Evolutionary conservation across 768 basidiomycete genomes (phyloP).

Genomic region (Kwoniella dendrophila): DNA sequence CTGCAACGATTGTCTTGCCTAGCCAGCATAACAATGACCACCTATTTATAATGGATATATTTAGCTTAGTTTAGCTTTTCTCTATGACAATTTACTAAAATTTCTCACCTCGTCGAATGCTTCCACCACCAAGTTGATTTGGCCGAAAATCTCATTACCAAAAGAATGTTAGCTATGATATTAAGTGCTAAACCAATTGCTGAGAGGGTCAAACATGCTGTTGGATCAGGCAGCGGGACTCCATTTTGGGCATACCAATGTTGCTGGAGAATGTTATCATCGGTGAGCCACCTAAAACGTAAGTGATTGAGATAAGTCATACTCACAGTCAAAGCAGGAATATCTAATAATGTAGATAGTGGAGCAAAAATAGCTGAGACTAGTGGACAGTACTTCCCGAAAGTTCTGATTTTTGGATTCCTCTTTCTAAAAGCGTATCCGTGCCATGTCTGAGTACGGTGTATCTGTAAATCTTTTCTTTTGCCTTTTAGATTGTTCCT

Average conservation of each 20-base stretch:
- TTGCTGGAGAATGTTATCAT: slow-evolving; percentile 29
- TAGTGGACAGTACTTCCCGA: slow-evolving; percentile 49
- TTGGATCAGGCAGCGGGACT: slow-evolving; percentile 43
- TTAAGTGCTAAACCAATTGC: slow-evolving; percentile 51
- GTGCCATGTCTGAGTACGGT: slow-evolving; percentile 8
- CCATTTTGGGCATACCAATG: slow-evolving; percentile 52
- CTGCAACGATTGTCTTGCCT: slow-evolving; percentile 52
- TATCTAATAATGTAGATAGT: slow-evolving; percentile 55
- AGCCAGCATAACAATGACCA: slow-evolving; percentile 53
- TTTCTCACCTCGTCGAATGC: slow-evolving; percentile 33
- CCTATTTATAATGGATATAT: neutral
- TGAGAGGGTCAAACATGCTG: slow-evolving; percentile 42
- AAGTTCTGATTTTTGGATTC: slow-evolving; percentile 6
- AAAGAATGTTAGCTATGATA: slow-evolving; percentile 53
- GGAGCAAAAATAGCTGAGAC: slow-evolving; percentile 56
- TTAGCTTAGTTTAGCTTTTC: neutral
- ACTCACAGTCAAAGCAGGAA: slow-evolving; percentile 55
- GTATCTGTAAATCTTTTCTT: neutral
- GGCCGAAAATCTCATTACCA: slow-evolving; percentile 55
- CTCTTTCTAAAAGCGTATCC: slow-evolving; percentile 13
- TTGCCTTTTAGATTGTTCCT: neutral
- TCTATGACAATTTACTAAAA: neutral
- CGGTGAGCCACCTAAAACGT: neutral
- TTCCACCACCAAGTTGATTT: slow-evolving; percentile 36
- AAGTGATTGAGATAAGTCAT: neutral